A percentile compares a stretch with the other conserved stretches of the same genome.
These are phyloP conservation scores for Amphibolis antarctica DNA, from an alignment of 106 monocot genomes.

Conservation along the genomic window DNA sequence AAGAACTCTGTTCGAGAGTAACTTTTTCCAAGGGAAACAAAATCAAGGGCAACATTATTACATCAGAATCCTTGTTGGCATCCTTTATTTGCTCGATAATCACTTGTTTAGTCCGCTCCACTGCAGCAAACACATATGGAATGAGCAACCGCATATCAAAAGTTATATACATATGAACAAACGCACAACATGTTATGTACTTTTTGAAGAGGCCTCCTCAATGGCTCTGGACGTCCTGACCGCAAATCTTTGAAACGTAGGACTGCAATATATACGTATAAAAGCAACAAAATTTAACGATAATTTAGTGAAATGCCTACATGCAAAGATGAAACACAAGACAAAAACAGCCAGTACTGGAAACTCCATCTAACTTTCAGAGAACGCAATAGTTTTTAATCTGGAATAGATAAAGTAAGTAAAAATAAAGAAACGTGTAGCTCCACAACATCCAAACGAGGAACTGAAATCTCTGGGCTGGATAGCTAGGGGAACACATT, in stretches of 20 bases:
- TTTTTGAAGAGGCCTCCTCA: background rate
- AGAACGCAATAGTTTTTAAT: too few relatives aligned
- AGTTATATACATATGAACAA: background rate
- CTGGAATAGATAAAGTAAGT: too few relatives aligned
- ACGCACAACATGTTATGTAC: background rate
- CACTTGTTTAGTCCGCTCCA: background rate
- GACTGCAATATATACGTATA: background rate
- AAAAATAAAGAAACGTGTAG: constrained; percentile 6
- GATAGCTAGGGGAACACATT: constrained; percentile 47
- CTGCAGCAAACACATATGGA: background rate
- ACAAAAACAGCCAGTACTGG: too few relatives aligned
- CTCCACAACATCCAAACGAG: constrained; percentile 42
- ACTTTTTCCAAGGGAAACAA: too few relatives aligned
- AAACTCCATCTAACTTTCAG: too few relatives aligned
- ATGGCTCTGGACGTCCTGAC: background rate
- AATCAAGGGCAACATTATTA: background rate
- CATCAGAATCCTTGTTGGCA: background rate
- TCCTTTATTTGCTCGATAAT: background rate
- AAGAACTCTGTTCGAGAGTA: too few relatives aligned
- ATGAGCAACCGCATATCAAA: background rate
- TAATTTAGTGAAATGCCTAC: too few relatives aligned
- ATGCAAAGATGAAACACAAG: too few relatives aligned
- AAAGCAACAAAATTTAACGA: too few relatives aligned
- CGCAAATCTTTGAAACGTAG: background rate
- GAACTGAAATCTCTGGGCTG: constrained; percentile 15